Evolutionary conservation across 805 yeast genomes (phyloP), one percentile per base, ranked within the genome.

Genomic region (Pichia thaimueangensis): DNA sequence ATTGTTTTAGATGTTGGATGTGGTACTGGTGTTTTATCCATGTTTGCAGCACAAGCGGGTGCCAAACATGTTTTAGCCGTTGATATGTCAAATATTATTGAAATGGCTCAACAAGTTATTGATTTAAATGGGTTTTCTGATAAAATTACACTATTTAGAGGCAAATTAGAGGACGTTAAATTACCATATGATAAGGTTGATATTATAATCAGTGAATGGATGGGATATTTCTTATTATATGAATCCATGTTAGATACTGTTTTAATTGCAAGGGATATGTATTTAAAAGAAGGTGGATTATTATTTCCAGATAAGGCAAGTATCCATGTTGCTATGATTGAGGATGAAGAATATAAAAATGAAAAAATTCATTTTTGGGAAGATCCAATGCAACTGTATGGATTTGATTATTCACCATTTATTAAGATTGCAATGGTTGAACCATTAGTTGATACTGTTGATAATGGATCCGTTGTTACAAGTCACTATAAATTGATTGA

Each of bases 21-120:
- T 65, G 99, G 99, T 53, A 93, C 98, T 17, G 99, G 98, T 54
- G 88, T 93, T 52, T 69, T 93, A 49, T 89, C 97, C 21, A 86
- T 93, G 96, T 93, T 93, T 71, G 97, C 97, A 15, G 96, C 91
- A 39, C 82, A 82, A 59, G 95, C 97, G n/a, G 99, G 98, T 51
- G 98, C 98, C 49, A 87, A 88, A 63, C 97, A 88, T 60, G 98
- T 93, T 41, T 83, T 88, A 63, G 95, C 95, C 37, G 97, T 93
- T 42, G 99, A 93, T 66, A 88, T 89, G 89, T 87, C 96, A 20
- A 85, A 85, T 61, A 93, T 93, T 62, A 93, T 94, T 54, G 94
- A 82, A 50, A 88, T 87, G 88, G 99, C 98, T n/a, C 78, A 77
- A 57, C 78, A 89, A 61, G 86, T 93, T 49, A 84, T 86, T 31